Evolutionary conservation across 805 yeast genomes (phyloP).

Genomic region (Wickerhamiella qilinensis): DNA sequence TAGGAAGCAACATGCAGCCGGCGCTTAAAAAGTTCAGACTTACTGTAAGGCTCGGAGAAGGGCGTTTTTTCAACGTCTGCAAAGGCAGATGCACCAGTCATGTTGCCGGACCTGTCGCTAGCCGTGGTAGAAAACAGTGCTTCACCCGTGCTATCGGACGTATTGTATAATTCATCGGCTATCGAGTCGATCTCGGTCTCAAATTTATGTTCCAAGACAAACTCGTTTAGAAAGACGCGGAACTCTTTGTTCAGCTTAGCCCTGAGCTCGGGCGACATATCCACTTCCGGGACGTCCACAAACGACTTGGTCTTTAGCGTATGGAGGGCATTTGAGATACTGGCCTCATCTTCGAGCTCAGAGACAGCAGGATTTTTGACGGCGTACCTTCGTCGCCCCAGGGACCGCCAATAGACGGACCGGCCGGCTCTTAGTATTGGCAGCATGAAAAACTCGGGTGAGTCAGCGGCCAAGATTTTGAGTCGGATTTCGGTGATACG

Average conservation of each 20-base stretch:
- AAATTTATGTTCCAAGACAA: conserved; percentile 16
- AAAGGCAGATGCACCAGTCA: conserved; percentile 21
- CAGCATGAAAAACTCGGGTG: background rate
- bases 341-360: conserved; percentile 6
- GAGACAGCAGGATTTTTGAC: too few relatives aligned
- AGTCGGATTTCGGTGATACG: too few relatives aligned
- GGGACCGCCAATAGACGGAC: too few relatives aligned
- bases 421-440: too few relatives aligned
- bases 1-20: conserved; percentile 43
- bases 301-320: conserved; percentile 11
- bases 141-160: conserved; percentile 7
- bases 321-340: conserved; percentile 5
- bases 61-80: conserved; percentile 53
- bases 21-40: conserved; percentile 63
- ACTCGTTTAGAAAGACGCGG: conserved; percentile 15
- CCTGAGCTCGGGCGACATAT: conserved; percentile 20
- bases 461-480: too few relatives aligned
- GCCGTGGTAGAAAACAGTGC: background rate
- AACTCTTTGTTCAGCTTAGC: conserved; percentile 17
- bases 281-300: conserved; percentile 9
- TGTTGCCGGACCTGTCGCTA: conserved; percentile 8
- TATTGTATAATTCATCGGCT: conserved; percentile 9
- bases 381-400: too few relatives aligned
- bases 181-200: conserved; percentile 12
- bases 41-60: conserved; percentile 49